phyloP scores from a whole-genome alignment of 495 filamentous ascomycete species.

The Neurospora hispaniola region DNA sequence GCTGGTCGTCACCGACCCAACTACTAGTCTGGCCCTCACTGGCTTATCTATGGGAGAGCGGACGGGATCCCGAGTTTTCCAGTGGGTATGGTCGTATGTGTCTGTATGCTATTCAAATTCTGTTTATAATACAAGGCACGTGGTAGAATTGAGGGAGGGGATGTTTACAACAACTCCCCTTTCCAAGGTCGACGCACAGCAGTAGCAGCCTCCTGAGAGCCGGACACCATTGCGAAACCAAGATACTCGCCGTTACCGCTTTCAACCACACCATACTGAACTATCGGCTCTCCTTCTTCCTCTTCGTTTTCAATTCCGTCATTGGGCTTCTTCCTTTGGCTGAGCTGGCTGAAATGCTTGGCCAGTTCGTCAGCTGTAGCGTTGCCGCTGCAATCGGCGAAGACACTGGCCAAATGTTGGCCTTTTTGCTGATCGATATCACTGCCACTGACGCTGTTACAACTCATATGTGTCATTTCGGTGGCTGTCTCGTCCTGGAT shows the following conservation, averaged over 20 bases:
- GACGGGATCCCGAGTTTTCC: conserved; percentile 41
- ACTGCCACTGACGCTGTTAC: background rate
- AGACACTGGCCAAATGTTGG: background rate
- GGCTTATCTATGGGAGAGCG: conserved; percentile 25
- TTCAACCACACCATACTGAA: background rate
- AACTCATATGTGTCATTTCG: background rate
- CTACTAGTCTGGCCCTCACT: no score
- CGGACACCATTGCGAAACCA: background rate
- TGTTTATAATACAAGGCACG: background rate
- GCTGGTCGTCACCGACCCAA: conserved; percentile 37
- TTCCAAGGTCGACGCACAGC: background rate
- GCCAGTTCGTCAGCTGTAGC: background rate
- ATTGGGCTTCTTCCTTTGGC: background rate
- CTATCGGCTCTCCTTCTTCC: background rate
- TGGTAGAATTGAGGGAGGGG: no score
- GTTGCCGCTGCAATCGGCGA: background rate
- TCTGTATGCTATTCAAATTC: rapidly evolving
- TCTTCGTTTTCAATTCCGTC: no score
- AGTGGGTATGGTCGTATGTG: background rate
- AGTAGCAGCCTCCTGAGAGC: background rate
- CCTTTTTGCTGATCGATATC: background rate
- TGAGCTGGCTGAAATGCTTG: background rate
- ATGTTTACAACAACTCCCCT: background rate
- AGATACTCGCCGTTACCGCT: background rate
- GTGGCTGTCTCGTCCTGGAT: background rate